phyloP scores from a whole-genome alignment of 2,329 filamentous ascomycete species.

The Epichloe uncinata region DNA sequence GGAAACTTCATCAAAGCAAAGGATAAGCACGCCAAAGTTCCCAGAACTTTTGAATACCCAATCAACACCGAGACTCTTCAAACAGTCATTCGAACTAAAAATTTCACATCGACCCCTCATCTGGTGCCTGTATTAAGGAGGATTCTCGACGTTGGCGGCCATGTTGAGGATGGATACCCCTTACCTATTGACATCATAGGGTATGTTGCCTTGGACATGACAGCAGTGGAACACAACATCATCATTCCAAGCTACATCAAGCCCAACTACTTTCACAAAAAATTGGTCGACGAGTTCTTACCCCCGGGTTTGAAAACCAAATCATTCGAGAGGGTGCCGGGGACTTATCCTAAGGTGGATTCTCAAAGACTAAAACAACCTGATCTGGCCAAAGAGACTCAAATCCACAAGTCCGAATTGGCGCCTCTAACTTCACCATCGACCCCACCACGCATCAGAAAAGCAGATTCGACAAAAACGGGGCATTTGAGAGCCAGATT shows the following conservation, averaged over 20 bases:
- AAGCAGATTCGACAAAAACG: conserved; percentile 4
- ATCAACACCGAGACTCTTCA: conserved; percentile 7
- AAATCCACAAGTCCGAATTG: not conserved
- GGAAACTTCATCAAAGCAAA: conserved; percentile 15
- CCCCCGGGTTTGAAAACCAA: conserved; percentile 10
- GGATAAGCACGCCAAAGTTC: conserved; percentile 12
- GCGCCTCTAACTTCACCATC: not conserved
- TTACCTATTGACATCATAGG: conserved; percentile 15
- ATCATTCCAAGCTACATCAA: conserved; percentile 18
- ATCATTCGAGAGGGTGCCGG: conserved; percentile 11
- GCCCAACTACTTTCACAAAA: conserved; percentile 13
- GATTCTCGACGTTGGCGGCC: conserved; percentile 10
- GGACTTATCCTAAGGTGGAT: conserved; percentile 14
- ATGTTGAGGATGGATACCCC: not conserved
- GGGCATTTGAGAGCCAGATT: conserved; percentile 7
- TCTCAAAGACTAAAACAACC: conserved; percentile 3
- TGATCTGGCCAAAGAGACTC: not conserved
- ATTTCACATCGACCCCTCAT: conserved; percentile 15
- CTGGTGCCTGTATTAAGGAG: conserved; percentile 13
- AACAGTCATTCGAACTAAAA: conserved; percentile 11
- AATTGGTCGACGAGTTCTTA: conserved; percentile 12
- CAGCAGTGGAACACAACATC: conserved; percentile 15
- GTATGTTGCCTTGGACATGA: conserved; percentile 16
- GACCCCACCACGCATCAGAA: conserved; percentile 1
- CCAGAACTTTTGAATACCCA: conserved; percentile 11